Base-by-base conservation (phyloP, 805 yeast genomes). In the Debaryomyces prosopidis region DNA sequence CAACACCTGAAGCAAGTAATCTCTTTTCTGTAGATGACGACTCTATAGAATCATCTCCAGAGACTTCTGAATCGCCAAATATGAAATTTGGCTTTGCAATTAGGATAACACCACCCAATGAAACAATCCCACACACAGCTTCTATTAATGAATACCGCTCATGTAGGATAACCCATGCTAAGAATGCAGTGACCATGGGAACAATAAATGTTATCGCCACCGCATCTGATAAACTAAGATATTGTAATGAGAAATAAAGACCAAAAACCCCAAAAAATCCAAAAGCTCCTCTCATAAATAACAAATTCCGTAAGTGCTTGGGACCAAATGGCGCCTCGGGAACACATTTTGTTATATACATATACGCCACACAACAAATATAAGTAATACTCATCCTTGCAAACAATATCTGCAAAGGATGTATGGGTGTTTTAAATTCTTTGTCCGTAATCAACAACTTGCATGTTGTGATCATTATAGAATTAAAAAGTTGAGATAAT, bases 231-330 rank as follows among this genome's bases (percentile, higher is more conserved):
- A 90, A 76, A 41, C 88, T 79, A 38, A 90, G 71, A 55, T 85
- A 87, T 66, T 81, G 75, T 51, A 90, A 68, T 1, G 96, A 81
- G 59, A 74, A 87, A 62, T 88, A 90, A 58, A 87, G 71, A 3
- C 92, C 85, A 57, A 84, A 84, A 5, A 89, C 95, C 3, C 96
- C 96, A 46, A 85, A 61, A 54, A 83, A 87, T 5, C 97, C 97
- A 12, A 81, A 73, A 1, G 75, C 40, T 0, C 96, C 96, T 48
- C 97, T 71, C 4, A 78, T 38, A 0, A 80, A 59, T 46, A 89
- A 66, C 54, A 79, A 71, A 41, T 62, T 56, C 11, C 96, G 69
- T 32, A 81, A 59, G 2, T 73, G 78, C 10, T 65, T 73, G 1
- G 89, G 87, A 0, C 97, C 97, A 50, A 82, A 76, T 2, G 92